phyloP scores from a whole-genome alignment of 2,329 filamentous ascomycete genomes.

The Penicillium sp. region DNA sequence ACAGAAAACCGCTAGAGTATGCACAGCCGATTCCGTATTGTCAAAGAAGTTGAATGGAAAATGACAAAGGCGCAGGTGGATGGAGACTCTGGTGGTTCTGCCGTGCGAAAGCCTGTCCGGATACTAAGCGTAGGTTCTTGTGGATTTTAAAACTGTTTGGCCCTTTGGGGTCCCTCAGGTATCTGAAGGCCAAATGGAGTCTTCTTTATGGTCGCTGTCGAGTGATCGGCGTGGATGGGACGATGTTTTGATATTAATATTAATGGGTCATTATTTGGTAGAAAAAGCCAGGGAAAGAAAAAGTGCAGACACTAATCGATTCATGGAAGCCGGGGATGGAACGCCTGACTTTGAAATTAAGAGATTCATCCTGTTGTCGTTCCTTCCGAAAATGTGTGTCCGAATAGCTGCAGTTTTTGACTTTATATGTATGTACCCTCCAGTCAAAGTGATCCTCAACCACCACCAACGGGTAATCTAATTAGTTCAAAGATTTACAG shows the following conservation, averaged over 20 bases:
- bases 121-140: not conserved
- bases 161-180: no score
- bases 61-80: slow-evolving; percentile 12
- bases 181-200: not conserved
- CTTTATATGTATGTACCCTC: not conserved
- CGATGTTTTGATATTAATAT: not conserved
- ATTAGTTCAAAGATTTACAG: not conserved
- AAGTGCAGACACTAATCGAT: not conserved
- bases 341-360: not conserved
- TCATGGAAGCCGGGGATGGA: not conserved
- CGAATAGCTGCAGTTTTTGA: not conserved
- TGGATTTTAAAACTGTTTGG: not conserved
- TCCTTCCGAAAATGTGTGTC: not conserved
- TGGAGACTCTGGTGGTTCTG: not conserved
- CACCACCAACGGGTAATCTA: not conserved
- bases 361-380: not conserved
- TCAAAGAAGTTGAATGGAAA: slow-evolving; percentile 23
- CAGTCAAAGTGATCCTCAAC: not conserved
- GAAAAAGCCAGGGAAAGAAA: not conserved
- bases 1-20: no score
- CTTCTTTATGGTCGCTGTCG: not conserved
- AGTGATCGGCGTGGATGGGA: not conserved
- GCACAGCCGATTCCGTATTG: not conserved
- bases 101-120: no score
- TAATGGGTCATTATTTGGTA: no score